These are phyloP conservation scores for Chalciporus piperatus DNA, from an alignment of 768 basidiomycete species.

Conservation along the genomic window DNA sequence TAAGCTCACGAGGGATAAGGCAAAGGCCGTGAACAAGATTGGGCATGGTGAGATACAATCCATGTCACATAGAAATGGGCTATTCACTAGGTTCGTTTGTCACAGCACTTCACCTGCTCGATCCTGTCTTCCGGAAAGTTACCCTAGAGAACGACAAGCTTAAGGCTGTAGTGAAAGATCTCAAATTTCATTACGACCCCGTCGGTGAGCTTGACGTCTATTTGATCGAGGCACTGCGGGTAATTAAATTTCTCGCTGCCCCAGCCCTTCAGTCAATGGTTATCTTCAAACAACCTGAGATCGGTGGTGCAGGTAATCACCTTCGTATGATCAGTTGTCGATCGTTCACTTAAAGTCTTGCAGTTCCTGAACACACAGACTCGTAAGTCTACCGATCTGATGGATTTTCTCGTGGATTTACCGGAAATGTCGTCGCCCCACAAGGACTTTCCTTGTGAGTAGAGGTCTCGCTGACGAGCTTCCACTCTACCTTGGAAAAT, in stretches of 20 bases:
- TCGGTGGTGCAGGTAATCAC: conserved; percentile 82
- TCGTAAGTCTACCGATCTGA: conserved; percentile 53
- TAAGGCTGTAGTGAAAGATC: conserved; percentile 65
- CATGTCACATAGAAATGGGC: not conserved
- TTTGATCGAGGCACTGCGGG: not conserved
- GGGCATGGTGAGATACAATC: conserved; percentile 61
- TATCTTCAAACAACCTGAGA: conserved; percentile 91
- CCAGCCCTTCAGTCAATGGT: conserved; percentile 90
- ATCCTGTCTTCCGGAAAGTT: conserved; percentile 73
- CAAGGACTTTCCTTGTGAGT: conserved; percentile 71
- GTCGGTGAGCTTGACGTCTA: conserved; percentile 49
- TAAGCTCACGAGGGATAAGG: conserved; percentile 67
- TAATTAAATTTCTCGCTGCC: not conserved
- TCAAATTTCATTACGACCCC: conserved; percentile 84
- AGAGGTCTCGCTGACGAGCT: not conserved
- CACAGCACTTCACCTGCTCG: conserved; percentile 81
- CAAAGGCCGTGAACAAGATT: conserved; percentile 91
- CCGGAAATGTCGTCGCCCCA: not conserved
- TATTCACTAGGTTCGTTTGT: not conserved
- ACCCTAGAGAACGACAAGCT: conserved; percentile 80
- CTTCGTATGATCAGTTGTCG: not conserved
- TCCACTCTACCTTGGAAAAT: not conserved
- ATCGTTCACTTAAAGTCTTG: not conserved
- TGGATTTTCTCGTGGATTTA: not conserved
- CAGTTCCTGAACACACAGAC: conserved; percentile 91